Evolutionary conservation across 805 yeast species (phyloP).

Genomic region (Candida dendrica): DNA sequence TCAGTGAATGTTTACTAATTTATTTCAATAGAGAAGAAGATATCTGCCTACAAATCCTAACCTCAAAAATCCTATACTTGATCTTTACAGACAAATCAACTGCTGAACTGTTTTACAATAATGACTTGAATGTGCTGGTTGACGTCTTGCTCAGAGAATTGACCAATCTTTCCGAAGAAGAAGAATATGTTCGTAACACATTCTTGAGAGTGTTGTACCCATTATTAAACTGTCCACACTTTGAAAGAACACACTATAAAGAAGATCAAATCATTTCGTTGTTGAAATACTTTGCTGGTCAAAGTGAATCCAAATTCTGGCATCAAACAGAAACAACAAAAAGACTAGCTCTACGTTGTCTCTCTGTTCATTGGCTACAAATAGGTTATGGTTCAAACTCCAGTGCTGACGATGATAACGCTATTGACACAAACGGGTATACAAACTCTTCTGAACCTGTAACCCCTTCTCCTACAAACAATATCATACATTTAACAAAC

Average conservation of each 20-base stretch:
- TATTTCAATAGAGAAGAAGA: slow-evolving; percentile 75
- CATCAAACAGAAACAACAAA: slow-evolving; percentile 31
- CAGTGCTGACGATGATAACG: neutral
- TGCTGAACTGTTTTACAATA: slow-evolving; percentile 64
- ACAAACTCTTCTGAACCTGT: slow-evolving; percentile 1
- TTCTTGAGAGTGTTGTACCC: slow-evolving; percentile 73
- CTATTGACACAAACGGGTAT: too few species aligned
- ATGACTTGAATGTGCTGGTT: slow-evolving; percentile 76
- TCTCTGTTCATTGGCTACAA: slow-evolving; percentile 24
- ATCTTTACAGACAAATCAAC: slow-evolving; percentile 59
- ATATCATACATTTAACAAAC: slow-evolving; percentile 6
- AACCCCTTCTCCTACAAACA: slow-evolving; percentile 3
- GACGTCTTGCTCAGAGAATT: slow-evolving; percentile 81
- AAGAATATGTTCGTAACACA: slow-evolving; percentile 55
- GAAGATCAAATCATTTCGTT: slow-evolving; percentile 43
- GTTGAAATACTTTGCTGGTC: slow-evolving; percentile 38
- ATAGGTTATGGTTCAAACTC: slow-evolving; percentile 4
- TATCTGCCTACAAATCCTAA: slow-evolving; percentile 64
- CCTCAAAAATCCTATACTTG: slow-evolving; percentile 69
- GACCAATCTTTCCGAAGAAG: slow-evolving; percentile 55
- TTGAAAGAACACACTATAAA: slow-evolving; percentile 52
- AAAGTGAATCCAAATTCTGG: slow-evolving; percentile 25
- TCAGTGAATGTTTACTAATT: slow-evolving; percentile 64
- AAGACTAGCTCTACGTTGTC: slow-evolving; percentile 29
- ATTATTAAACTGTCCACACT: slow-evolving; percentile 56